Evolutionary conservation across 1,284 basidiomycete species (phyloP).

Genomic region (Microbotryum lychnidis-dioicae): DNA sequence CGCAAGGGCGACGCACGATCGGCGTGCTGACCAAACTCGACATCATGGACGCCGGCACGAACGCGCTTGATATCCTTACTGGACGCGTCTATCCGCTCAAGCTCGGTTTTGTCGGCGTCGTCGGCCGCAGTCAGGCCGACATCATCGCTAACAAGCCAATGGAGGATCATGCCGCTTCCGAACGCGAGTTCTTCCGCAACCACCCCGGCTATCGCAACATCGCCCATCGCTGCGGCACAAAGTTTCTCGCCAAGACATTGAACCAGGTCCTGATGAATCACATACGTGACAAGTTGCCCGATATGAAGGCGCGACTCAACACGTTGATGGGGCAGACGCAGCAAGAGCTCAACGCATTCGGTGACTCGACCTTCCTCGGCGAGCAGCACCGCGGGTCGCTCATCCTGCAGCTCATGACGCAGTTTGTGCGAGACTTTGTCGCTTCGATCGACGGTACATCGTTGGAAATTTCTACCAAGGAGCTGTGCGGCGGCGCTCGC

Average conservation of each 20-base stretch:
- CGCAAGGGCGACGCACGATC: slow-evolving; percentile 89
- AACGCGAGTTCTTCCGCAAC: slow-evolving; percentile 83
- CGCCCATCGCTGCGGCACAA: slow-evolving; percentile 93
- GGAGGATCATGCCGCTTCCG: slow-evolving; percentile 72
- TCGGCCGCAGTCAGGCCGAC: slow-evolving; percentile 95
- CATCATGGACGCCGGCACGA: slow-evolving; percentile 97
- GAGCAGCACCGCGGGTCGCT: slow-evolving; percentile 84
- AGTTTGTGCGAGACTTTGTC: slow-evolving; percentile 95
- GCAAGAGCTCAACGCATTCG: slow-evolving; percentile 93
- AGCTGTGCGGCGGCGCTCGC: slow-evolving; percentile 92
- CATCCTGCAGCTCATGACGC: slow-evolving; percentile 93
- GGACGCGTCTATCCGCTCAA: slow-evolving; percentile 96
- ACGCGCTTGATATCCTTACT: slow-evolving; percentile 90
- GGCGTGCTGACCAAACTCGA: slow-evolving; percentile 96
- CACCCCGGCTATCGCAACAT: slow-evolving; percentile 94
- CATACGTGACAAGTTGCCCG: slow-evolving; percentile 95
- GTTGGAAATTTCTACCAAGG: slow-evolving; percentile 94
- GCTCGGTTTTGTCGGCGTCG: slow-evolving; percentile 94
- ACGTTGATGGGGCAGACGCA: slow-evolving; percentile 98
- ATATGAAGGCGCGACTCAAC: slow-evolving; percentile 98
- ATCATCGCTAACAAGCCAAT: slow-evolving; percentile 85
- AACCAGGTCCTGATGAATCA: slow-evolving; percentile 96
- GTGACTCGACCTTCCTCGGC: slow-evolving; percentile 85
- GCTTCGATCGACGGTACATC: slow-evolving; percentile 98
- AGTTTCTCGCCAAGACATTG: slow-evolving; percentile 84